Evolutionary conservation across 495 filamentous ascomycete genomes (phyloP).

Genomic region (Elasticomyces elasticus): DNA sequence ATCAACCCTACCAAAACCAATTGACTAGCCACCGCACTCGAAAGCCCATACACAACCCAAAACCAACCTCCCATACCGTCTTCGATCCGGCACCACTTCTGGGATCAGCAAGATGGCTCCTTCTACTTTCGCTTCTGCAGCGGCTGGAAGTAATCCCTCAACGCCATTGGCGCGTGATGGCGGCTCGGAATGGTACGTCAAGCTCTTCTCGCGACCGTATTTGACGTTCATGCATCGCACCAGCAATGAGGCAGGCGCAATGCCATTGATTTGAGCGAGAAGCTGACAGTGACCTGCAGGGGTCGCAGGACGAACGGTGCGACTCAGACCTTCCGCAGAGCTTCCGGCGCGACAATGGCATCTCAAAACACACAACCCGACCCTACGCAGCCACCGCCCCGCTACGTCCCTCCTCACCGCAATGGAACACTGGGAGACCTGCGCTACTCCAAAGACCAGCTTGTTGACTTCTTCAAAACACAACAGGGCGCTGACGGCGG

Average conservation of each 20-base stretch:
- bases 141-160: conserved; percentile 25
- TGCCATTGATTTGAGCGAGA: background rate
- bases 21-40: background rate
- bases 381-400: conserved; percentile 37
- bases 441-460: conserved; percentile 74
- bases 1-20: background rate
- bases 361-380: conserved; percentile 16
- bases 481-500: conserved; percentile 45
- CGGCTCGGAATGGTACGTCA: conserved; percentile 31
- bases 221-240: background rate
- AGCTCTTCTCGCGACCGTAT: no score
- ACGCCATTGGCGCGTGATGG: conserved; percentile 28
- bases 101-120: conserved; percentile 27
- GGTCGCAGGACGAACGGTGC: conserved; percentile 65
- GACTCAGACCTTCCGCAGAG: conserved; percentile 76
- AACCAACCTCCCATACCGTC: background rate
- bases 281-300: conserved; percentile 32
- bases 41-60: background rate
- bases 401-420: conserved; percentile 54
- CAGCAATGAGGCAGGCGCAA: background rate
- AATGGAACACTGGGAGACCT: conserved; percentile 46
- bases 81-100: background rate
- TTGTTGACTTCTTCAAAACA: conserved; percentile 62
- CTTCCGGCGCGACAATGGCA: conserved; percentile 51
- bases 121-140: conserved; percentile 34